These are phyloP conservation scores for Rhizopus arrhizus DNA, from an alignment of 371 early-diverging fungal genomes.

Conservation along the genomic window DNA sequence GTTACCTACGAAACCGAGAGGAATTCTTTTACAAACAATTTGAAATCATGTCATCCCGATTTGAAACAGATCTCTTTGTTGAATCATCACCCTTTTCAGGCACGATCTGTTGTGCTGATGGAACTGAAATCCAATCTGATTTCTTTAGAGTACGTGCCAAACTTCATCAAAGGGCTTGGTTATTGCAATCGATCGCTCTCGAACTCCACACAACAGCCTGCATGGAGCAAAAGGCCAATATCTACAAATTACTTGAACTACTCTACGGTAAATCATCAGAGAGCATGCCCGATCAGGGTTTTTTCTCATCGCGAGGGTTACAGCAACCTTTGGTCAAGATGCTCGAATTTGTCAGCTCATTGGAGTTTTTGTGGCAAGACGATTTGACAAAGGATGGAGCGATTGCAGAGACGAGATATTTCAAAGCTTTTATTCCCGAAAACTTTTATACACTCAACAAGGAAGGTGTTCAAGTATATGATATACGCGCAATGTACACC, in stretches of 20 bases:
- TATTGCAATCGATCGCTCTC: constrained; percentile 81
- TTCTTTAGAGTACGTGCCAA: constrained; percentile 62
- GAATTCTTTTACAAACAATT: constrained; percentile 76
- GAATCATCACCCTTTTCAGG: constrained; percentile 26
- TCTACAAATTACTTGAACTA: constrained; percentile 62
- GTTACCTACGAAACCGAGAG: constrained; percentile 79
- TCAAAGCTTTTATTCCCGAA: constrained; percentile 25
- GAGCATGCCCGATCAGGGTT: constrained; percentile 49
- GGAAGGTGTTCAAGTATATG: constrained; percentile 63
- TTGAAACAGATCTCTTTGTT: constrained; percentile 40
- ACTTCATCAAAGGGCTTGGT: constrained; percentile 88
- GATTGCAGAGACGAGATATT: constrained; percentile 16
- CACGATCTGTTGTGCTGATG: constrained; percentile 27
- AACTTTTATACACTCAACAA: constrained; percentile 51
- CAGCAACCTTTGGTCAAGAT: constrained; percentile 58
- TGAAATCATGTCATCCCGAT: constrained; percentile 48
- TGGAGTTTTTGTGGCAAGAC: constrained; percentile 61
- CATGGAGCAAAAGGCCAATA: constrained; percentile 51
- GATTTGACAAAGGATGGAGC: constrained; percentile 25
- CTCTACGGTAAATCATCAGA: constrained; percentile 50
- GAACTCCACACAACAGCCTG: constrained; percentile 70
- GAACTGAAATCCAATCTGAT: constrained; percentile 37
- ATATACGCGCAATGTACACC: constrained; percentile 64
- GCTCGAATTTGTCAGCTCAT: constrained; percentile 57
- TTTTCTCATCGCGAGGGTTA: constrained; percentile 81